Evolutionary conservation across 768 basidiomycete species (phyloP), one percentile per base, ranked within the genome.

Genomic region (Zangia roseola): DNA sequence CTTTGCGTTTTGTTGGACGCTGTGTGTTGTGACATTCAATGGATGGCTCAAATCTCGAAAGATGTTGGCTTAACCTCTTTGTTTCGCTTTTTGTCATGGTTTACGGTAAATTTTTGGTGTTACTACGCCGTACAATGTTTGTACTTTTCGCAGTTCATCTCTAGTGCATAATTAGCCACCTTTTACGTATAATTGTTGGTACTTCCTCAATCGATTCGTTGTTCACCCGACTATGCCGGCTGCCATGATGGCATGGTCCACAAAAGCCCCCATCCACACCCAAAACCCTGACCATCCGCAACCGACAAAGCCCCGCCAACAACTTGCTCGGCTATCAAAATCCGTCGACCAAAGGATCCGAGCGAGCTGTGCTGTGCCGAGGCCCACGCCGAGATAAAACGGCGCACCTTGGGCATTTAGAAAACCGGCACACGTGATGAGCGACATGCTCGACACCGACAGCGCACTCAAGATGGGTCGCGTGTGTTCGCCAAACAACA

Each of bases 251-350:
- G 63, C 60, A 61, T 91, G 93, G 68, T 97, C 93, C 13, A 69
- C 78, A 10, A 83, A 60, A 13, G 88, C 77, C 10, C 93, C 94
- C 68, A 82, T 79, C 89, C 88, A 94, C 12, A 95, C 71, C 83
- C 85, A 86, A 54, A 90, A 88, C 0, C 94, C 94, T 23, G 88
- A 74, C 84, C 86, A 91, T 0, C 91, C 91, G 65, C 92, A 95
- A 2, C 84, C 83, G 6, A 81, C 79, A 51, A 99, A 99, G 6
- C 90, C 90, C 52, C 77, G 78, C 94, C 94, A 97, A 63, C 94
- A 97, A 66, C 91, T 92, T 19, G 72, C 60, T 7, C 92, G 77
- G 53, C 65, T 70, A 42, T 94, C 74, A 52, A 93, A 92, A 58
- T 97, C 77, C 4, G 91, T 94, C 25, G 65, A 72, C 58, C 77